Evolutionary conservation across 2,329 filamentous ascomycete species (phyloP).

Genomic region (Thielaviopsis ethacetica): DNA sequence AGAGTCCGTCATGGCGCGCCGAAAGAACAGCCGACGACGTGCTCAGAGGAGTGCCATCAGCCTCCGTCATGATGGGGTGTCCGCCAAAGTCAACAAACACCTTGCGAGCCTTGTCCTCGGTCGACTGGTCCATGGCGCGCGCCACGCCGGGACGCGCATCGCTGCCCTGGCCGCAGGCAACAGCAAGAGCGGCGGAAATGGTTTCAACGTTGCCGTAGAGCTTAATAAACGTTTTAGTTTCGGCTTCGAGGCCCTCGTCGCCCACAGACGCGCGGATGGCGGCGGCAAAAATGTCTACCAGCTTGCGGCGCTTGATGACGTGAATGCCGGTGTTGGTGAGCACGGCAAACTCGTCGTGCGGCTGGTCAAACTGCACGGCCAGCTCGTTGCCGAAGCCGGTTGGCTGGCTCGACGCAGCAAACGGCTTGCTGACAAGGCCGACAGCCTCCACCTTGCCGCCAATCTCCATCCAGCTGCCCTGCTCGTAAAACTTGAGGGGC

Average conservation of each 20-base stretch:
- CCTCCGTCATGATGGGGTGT: constrained; percentile 66
- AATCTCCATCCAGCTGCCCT: constrained; percentile 63
- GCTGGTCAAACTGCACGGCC: constrained; percentile 83
- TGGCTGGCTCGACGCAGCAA: constrained; percentile 50
- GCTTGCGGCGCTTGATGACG: constrained; percentile 61
- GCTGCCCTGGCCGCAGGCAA: constrained; percentile 84
- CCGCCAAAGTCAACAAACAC: constrained; percentile 89
- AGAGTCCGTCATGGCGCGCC: constrained; percentile 74
- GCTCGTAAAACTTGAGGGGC: constrained; percentile 53
- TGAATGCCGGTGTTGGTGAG: constrained; percentile 85
- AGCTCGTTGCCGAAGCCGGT: constrained; percentile 87
- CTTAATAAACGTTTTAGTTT: constrained; percentile 69
- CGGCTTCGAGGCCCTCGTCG: constrained; percentile 64
- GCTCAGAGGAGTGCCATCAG: constrained; percentile 51
- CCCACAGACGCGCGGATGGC: constrained; percentile 58
- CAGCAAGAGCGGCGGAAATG: constrained; percentile 77
- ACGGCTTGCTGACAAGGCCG: constrained; percentile 57
- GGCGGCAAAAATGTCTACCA: constrained; percentile 84
- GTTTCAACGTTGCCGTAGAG: constrained; percentile 81
- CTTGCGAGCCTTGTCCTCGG: constrained; percentile 68
- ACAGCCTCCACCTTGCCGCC: constrained; percentile 61
- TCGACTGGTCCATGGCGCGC: constrained; percentile 67
- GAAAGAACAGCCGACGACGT: constrained; percentile 78
- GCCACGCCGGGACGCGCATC: constrained; percentile 54
- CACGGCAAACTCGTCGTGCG: constrained; percentile 70